Percentiles rank a stretch among this genome's conserved stretches.
phyloP scores from a whole-genome alignment of 371 early-diverging fungal genomes.

The Apophysomyces trapeziformis region DNA sequence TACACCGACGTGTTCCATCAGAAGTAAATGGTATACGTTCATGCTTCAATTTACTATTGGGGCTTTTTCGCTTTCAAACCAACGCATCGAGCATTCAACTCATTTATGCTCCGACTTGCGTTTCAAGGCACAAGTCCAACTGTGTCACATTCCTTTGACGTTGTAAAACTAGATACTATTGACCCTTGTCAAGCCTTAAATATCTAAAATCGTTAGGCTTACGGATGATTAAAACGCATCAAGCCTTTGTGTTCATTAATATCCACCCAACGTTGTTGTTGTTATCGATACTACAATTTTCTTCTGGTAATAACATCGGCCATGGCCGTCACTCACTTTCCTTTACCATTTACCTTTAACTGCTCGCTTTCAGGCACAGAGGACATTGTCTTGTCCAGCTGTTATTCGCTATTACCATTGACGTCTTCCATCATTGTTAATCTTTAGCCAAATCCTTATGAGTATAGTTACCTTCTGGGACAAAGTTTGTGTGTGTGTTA shows the following conservation, averaged over 20 bases:
- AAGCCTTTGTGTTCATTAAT: conserved; percentile 1
- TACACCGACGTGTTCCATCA: too few relatives aligned
- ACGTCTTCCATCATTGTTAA: too few relatives aligned
- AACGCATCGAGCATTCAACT: background rate
- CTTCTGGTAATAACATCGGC: background rate
- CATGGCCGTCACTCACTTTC: background rate
- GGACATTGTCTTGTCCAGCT: too few relatives aligned
- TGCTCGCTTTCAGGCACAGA: background rate
- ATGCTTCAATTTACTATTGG: background rate
- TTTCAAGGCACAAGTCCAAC: background rate
- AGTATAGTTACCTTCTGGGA: too few relatives aligned
- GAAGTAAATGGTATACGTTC: background rate
- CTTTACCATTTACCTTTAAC: background rate
- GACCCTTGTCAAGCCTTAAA: background rate
- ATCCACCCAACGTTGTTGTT: background rate
- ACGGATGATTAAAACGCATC: background rate
- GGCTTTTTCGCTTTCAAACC: background rate
- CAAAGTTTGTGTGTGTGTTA: too few relatives aligned
- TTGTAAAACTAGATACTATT: background rate
- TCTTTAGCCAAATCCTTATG: too few relatives aligned
- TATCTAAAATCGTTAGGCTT: background rate
- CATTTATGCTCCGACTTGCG: background rate
- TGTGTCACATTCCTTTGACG: background rate
- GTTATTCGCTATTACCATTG: too few relatives aligned
- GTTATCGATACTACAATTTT: background rate